These are phyloP conservation scores for Sordaria brevicollis DNA, from an alignment of 495 filamentous ascomycete genomes.

Conservation along the genomic window DNA sequence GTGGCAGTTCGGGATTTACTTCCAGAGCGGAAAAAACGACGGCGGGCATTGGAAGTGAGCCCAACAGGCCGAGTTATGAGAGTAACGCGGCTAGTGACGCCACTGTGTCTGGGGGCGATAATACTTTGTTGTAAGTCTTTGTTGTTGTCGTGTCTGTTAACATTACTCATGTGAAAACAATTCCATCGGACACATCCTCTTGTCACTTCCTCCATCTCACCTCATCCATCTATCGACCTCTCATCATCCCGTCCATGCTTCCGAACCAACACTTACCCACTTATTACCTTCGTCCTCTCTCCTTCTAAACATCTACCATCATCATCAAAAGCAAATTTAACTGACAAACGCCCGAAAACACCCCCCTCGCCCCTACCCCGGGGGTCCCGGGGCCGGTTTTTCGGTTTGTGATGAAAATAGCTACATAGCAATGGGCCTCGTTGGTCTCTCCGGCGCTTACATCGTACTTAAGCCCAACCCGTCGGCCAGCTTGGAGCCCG, in stretches of 20 bases:
- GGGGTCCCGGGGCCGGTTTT: not conserved
- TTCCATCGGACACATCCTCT: too few species aligned
- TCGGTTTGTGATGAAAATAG: not conserved
- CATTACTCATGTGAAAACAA: too few species aligned
- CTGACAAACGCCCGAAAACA: not conserved
- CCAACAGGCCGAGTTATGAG: not conserved
- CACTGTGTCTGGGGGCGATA: not conserved
- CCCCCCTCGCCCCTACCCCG: not conserved
- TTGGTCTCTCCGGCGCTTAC: not conserved
- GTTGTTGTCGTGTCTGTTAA: too few species aligned
- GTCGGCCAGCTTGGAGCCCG: not conserved
- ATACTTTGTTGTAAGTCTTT: not conserved
- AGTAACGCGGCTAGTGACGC: not conserved
- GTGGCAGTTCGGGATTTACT: not conserved
- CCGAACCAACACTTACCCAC: too few species aligned
- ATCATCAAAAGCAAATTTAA: too few species aligned
- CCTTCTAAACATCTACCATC: too few species aligned
- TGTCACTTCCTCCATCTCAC: not conserved
- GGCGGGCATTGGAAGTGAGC: not conserved
- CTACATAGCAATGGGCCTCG: not conserved
- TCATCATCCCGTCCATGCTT: not conserved
- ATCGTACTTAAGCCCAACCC: not conserved
- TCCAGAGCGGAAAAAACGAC: conserved; percentile 1
- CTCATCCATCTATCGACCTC: not conserved
- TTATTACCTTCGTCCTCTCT: too few species aligned